These are phyloP conservation scores for Phytopythium helicoides DNA, from an alignment of 352 stramenopile genomes.

Conservation along the genomic window DNA sequence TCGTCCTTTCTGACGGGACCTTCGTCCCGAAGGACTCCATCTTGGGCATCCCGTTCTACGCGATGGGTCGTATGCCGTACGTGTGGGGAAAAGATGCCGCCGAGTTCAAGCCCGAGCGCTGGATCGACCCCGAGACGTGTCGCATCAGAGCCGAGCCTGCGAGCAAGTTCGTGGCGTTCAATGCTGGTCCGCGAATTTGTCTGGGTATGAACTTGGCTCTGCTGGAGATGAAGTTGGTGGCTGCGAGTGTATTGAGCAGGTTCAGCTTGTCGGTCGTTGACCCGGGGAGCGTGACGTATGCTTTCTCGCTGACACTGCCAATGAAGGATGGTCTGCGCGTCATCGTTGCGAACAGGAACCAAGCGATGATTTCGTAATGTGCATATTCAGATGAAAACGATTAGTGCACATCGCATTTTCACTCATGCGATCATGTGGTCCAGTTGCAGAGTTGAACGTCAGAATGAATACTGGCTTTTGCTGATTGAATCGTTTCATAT, in stretches of 20 bases:
- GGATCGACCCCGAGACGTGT: slow-evolving; percentile 38
- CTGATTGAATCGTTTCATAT: too few relatives aligned
- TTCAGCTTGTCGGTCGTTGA: slow-evolving; percentile 48
- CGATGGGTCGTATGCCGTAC: slow-evolving; percentile 43
- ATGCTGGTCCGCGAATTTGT: slow-evolving; percentile 65
- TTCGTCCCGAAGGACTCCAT: slow-evolving; percentile 32
- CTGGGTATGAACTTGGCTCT: slow-evolving; percentile 75
- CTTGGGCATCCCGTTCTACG: slow-evolving; percentile 47
- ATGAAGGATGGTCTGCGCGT: slow-evolving; percentile 30
- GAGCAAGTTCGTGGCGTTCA: slow-evolving; percentile 63
- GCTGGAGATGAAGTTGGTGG: slow-evolving; percentile 78
- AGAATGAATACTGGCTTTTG: too few relatives aligned
- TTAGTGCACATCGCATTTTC: too few relatives aligned
- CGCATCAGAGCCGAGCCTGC: slow-evolving; percentile 7
- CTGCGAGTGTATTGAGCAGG: slow-evolving; percentile 47
- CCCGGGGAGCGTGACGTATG: slow-evolving; percentile 35
- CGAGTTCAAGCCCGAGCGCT: slow-evolving; percentile 67
- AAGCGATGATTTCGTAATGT: too few relatives aligned
- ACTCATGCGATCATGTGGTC: too few relatives aligned
- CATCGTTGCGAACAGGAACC: slow-evolving; percentile 43
- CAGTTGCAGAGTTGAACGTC: too few relatives aligned
- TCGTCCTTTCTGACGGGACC: slow-evolving; percentile 61
- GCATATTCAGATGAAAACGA: too few relatives aligned
- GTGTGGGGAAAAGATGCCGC: slow-evolving; percentile 64
- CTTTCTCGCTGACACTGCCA: slow-evolving; percentile 46